Base-by-base conservation (phyloP, 768 basidiomycete genomes). In the Amanita pseudoporphyria region DNA sequence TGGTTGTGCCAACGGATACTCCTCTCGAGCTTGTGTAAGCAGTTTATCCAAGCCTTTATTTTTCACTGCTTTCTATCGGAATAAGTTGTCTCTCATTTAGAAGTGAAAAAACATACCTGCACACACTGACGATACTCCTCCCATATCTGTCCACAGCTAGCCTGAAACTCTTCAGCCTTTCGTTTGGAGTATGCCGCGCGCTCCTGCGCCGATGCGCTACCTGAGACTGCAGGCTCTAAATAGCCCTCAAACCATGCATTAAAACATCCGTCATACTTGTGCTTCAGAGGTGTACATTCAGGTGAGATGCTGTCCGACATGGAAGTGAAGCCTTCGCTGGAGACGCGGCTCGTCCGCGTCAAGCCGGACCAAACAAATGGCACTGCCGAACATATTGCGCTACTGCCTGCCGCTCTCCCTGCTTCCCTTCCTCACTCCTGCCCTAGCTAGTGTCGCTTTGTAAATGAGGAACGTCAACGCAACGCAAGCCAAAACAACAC, bases 221-320 rank as follows among this genome's bases (percentile, higher is more conserved):
- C 66, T 12, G 71, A 65, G 14, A 84, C 71, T 9, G 80, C 82
- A 7, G 92, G 92, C 60, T 92, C 86, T 19, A 97, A 80, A 64
- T 97, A 99, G 9, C 89, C 91, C 64, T 96, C 93, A 57, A 99
- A 93, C 95, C 94, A 97, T 6, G 86, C 79, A 59, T 96, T 96
- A 71, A 98, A 98, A 71, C 94, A 98, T 0, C 87, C 72, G 65
- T 98, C 94, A 62, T 96, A 98, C 49, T 79, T 69, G 46, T 81
- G 79, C 64, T 98, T 97, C 51, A 95, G 74, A 0, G 87, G 84
- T 5, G 94, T 96, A 67, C 95, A 98, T 70, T 82, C 77, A 7
- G 79, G 69, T 1, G 86, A 79, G 19, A 97, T 77, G 51, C 90
- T 93, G 53, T 82, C 74, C 0, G 89, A 82, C 88, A 91, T 88